Percentiles rank a stretch among this genome's conserved stretches.
Evolutionary conservation across 2,329 filamentous ascomycete genomes (phyloP).

Genomic region (Ophiosphaerella herpotricha): DNA sequence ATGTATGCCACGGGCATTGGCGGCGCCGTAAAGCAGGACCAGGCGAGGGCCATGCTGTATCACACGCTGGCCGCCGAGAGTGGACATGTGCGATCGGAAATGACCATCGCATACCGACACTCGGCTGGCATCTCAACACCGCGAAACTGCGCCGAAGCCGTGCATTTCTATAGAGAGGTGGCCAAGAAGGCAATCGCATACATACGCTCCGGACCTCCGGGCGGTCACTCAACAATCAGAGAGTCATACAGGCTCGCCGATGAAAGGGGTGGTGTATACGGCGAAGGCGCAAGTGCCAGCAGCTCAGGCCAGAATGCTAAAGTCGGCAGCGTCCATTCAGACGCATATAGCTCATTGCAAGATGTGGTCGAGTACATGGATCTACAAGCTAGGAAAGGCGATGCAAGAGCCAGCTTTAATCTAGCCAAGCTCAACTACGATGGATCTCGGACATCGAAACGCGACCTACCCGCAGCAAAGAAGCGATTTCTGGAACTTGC

Average conservation of each 20-base stretch:
- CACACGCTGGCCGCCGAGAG: constrained; percentile 90
- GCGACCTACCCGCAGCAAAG: constrained; percentile 74
- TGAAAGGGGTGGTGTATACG: constrained; percentile 89
- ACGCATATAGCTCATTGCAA: constrained; percentile 83
- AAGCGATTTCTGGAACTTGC: constrained; percentile 82
- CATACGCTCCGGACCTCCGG: constrained; percentile 87
- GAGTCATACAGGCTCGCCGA: constrained; percentile 88
- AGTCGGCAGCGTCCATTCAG: constrained; percentile 72
- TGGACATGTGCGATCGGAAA: constrained; percentile 84
- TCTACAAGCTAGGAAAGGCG: constrained; percentile 85
- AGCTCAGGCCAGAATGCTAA: constrained; percentile 85
- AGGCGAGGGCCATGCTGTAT: constrained; percentile 89
- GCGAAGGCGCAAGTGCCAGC: constrained; percentile 87
- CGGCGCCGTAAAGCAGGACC: constrained; percentile 77
- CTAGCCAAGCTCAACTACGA: constrained; percentile 88
- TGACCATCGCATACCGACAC: constrained; percentile 89
- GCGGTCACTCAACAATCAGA: constrained; percentile 75
- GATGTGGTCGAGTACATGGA: constrained; percentile 95
- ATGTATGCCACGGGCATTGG: constrained; percentile 95
- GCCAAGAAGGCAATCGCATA: constrained; percentile 91
- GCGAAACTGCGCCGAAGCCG: constrained; percentile 82
- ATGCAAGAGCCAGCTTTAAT: constrained; percentile 84
- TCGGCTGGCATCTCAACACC: constrained; percentile 83
- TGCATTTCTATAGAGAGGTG: constrained; percentile 87
- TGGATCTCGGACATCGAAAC: constrained; percentile 74